These are phyloP conservation scores for Phytophthora ohioensis DNA, from an alignment of 352 stramenopile genomes.

Conservation along the genomic window DNA sequence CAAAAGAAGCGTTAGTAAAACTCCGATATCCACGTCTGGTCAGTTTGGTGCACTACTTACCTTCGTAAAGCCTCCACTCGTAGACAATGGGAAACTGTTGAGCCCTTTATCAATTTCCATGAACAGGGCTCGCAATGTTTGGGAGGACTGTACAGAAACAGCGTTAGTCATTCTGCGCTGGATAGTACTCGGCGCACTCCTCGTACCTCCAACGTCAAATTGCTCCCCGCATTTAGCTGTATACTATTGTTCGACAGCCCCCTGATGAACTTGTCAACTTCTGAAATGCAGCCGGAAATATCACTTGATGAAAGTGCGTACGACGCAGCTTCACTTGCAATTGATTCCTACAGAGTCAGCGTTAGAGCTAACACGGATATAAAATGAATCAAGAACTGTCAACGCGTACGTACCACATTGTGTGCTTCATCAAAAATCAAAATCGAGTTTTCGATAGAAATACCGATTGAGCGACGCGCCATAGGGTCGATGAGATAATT, in stretches of 20 bases:
- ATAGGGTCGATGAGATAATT: conserved; percentile 99
- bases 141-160: conserved; percentile 58
- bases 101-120: conserved; percentile 89
- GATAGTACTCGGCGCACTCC: not conserved
- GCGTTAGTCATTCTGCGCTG: conserved; percentile 16
- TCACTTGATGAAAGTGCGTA: conserved; percentile 96
- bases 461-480: conserved; percentile 90
- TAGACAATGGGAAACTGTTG: conserved; percentile 77
- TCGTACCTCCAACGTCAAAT: conserved; percentile 70
- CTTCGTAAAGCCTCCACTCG: conserved; percentile 84
- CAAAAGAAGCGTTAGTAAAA: conserved; percentile 7
- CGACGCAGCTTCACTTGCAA: conserved; percentile 95
- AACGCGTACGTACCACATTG: conserved; percentile 93
- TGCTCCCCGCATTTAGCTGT: conserved; percentile 54
- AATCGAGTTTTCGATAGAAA: conserved; percentile 96
- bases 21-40: not conserved
- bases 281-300: conserved; percentile 93
- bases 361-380: not conserved
- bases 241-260: conserved; percentile 71
- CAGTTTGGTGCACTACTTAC: conserved; percentile 28
- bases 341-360: conserved; percentile 64
- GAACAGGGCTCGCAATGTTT: conserved; percentile 84
- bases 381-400: not conserved
- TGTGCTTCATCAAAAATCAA: conserved; percentile 99
- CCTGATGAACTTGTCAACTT: conserved; percentile 92